A percentile compares a stretch with the other conserved stretches of the same genome.
Conservation (phyloP, 495 filamentous ascomycete genomes). For the Penicillium alfredii region DNA sequence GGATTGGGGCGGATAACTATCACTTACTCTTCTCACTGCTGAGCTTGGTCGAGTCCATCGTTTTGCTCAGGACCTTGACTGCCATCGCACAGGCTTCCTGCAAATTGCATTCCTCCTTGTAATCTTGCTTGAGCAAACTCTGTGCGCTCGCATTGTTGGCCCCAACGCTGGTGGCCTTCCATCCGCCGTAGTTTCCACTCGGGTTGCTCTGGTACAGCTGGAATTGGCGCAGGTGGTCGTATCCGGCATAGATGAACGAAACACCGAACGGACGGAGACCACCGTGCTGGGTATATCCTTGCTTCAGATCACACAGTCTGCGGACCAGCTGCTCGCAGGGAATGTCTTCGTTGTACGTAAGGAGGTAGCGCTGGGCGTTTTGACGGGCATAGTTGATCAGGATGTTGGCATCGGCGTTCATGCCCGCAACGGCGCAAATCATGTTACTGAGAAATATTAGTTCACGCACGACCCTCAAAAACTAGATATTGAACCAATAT, state of each 20-base stretch:
- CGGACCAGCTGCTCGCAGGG: constrained; percentile 98
- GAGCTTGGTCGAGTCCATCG: constrained; percentile 98
- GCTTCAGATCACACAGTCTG: constrained; percentile 94
- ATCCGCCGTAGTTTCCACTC: constrained; percentile 98
- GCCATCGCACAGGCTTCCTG: constrained; percentile 97
- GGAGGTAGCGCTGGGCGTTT: constrained; percentile 91
- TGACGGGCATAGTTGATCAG: constrained; percentile 99
- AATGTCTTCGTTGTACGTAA: constrained; percentile 99
- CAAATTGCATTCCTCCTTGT: constrained; percentile 93
- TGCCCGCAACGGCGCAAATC: constrained; percentile 98
- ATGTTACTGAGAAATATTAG: constrained; percentile 69
- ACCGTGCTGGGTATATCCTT: constrained; percentile 99
- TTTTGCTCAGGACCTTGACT: constrained; percentile 99
- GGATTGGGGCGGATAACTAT: no score
- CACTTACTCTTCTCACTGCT: constrained; percentile 95
- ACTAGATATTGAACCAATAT: neutral
- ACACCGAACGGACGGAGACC: constrained; percentile 96
- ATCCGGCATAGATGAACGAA: constrained; percentile 98
- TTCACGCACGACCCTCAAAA: no score
- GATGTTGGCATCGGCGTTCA: constrained; percentile 99
- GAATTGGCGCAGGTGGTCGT: constrained; percentile 90
- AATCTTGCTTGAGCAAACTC: constrained; percentile 97
- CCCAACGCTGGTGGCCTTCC: constrained; percentile 97
- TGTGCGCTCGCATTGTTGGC: constrained; percentile 98
- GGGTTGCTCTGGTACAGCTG: constrained; percentile 99